Evolutionary conservation across 2,329 filamentous ascomycete species (phyloP), one percentile per base, ranked within the genome.

Genomic region (Arthroderma sp.): DNA sequence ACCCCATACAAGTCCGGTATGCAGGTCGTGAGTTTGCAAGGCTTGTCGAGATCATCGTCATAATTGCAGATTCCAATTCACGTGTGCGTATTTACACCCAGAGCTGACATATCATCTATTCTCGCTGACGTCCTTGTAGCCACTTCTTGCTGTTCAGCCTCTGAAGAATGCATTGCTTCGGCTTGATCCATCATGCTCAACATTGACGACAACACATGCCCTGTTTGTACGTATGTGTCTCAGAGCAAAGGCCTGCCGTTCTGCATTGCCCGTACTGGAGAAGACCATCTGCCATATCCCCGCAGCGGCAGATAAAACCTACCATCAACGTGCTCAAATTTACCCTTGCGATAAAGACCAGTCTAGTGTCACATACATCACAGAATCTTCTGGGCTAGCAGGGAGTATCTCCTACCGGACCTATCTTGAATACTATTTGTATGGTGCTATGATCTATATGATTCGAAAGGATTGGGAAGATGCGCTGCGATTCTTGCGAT

Each of bases 381-480:
- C 66, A 4, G 63, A 67, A 23, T 54, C 62, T 17, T 70, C 72
- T 6, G 72, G 71, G 4, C 61, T 77, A n/a, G 70, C 73, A 11
- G 64, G 69, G 2, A 70, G 66, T 39, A 58, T 77, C 15, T 68
- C 68, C n/a, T 70, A 71, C 58, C 68, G 66, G 54, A 71, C 73
- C 38, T 70, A 73, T 43, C 73, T 88, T 19, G 81, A 86, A 66
- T 89, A 88, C 67, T 84, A 86, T 63, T 69, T 86, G 4, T 70
- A 81, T 39, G 77, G 81, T 17, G 85, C 80, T n/a, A 76, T 86
- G 71, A 77, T 85, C 43, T 85, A 83, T 67, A 81, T 85, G 65
- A 75, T 77, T 1, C 69, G 77, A 54, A 76, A 79, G 58, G 72
- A 82, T 60, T 91, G 86, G 85, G 66, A 71, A 17, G 79, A 79